A percentile compares a stretch with the other conserved stretches of the same genome.
These are phyloP conservation scores for Entomortierella chlamydospora DNA, from an alignment of 192 early-diverging fungal species.

Conservation along the genomic window DNA sequence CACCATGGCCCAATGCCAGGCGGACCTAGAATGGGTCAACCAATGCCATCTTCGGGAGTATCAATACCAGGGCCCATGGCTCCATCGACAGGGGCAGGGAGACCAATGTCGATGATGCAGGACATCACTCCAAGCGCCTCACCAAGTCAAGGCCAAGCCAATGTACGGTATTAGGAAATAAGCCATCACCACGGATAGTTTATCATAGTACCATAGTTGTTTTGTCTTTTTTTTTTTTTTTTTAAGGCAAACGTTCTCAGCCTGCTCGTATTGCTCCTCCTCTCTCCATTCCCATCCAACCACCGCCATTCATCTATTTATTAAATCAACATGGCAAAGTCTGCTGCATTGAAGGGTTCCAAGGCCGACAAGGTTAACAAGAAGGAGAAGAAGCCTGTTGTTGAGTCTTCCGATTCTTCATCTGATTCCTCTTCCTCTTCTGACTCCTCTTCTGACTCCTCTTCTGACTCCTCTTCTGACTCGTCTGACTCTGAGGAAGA, in stretches of 20 bases:
- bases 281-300: constrained; percentile 20
- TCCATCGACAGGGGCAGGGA: constrained; percentile 7
- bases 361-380: constrained; percentile 61
- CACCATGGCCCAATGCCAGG: constrained; percentile 24
- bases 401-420: constrained; percentile 32
- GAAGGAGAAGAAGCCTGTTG: constrained; percentile 55
- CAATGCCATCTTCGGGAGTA: not conserved
- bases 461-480: constrained; percentile 52
- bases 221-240: constrained; percentile 3
- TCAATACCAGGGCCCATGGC: constrained; percentile 10
- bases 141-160: constrained; percentile 34
- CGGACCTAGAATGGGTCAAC: constrained; percentile 24
- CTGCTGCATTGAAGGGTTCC: constrained; percentile 48
- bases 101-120: constrained; percentile 55
- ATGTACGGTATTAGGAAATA: constrained; percentile 23
- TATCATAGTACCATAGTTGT: not conserved
- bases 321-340: constrained; percentile 50
- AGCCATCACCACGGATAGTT: not conserved
- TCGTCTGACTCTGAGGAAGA: constrained; percentile 45
- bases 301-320: constrained; percentile 3
- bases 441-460: constrained; percentile 53
- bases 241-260: not conserved
- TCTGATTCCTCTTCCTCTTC: constrained; percentile 35
- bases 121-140: constrained; percentile 50
- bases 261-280: not conserved